Percentiles rank a stretch among this genome's conserved stretches.
These are phyloP conservation scores for Euptelea pleiosperma DNA, from an alignment of 164 flowering plant species.

Conservation along the genomic window DNA sequence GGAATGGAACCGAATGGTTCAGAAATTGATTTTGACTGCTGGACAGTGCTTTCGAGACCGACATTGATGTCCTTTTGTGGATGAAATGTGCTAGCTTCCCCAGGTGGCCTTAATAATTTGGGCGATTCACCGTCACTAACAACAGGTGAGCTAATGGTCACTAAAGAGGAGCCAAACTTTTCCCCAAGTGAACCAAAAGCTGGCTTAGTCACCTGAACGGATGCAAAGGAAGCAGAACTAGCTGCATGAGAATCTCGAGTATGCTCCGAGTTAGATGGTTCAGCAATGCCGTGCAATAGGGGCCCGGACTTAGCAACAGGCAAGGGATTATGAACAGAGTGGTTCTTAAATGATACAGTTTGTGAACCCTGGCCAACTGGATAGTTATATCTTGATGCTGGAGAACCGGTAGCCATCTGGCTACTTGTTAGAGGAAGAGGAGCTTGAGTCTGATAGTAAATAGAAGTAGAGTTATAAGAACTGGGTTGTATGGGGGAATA, in stretches of 20 bases:
- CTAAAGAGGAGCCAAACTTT: constrained; percentile 29
- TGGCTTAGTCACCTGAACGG: constrained; percentile 48
- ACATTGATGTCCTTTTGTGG: constrained; percentile 30
- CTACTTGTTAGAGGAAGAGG: constrained; percentile 49
- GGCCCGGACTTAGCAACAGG: constrained; percentile 34
- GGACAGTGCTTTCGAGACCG: constrained; percentile 18
- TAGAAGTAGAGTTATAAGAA: constrained; percentile 47
- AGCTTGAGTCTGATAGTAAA: constrained; percentile 37
- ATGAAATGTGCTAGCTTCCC: constrained; percentile 23
- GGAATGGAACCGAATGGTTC: constrained; percentile 21
- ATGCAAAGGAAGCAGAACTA: constrained; percentile 21
- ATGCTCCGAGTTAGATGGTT: constrained; percentile 25
- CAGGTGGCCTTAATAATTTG: constrained; percentile 23
- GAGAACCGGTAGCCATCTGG: constrained; percentile 54
- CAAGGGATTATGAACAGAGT: constrained; percentile 27
- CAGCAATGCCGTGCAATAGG: constrained; percentile 23
- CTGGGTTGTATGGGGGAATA: constrained; percentile 30
- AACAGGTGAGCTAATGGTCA: constrained; percentile 28
- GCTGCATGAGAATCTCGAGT: constrained; percentile 32
- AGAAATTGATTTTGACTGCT: constrained; percentile 28
- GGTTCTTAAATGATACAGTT: constrained; percentile 29
- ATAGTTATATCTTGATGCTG: constrained; percentile 50
- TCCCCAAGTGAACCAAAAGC: constrained; percentile 33
- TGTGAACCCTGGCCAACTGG: constrained; percentile 48
- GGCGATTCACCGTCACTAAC: constrained; percentile 39